These are phyloP conservation scores for Crithidia expoeki DNA, from an alignment of 208 protist species.

Conservation along the genomic window DNA sequence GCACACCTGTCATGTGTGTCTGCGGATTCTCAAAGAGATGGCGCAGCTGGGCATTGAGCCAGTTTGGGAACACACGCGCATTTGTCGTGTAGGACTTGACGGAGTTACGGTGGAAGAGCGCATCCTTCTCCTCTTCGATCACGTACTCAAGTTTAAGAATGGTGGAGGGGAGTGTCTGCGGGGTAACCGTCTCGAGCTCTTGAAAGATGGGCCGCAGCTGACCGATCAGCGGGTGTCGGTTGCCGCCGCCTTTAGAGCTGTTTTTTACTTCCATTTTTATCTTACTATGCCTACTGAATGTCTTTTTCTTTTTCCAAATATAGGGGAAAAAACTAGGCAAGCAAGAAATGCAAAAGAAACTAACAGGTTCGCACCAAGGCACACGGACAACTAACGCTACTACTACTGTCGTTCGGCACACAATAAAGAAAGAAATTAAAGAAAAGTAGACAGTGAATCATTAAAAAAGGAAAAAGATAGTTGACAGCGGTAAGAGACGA, in stretches of 20 bases:
- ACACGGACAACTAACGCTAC: too few species aligned
- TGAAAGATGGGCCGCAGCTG: conserved; percentile 88
- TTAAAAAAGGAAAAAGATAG: too few species aligned
- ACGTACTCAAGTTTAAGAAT: conserved; percentile 87
- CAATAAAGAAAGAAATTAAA: neutral
- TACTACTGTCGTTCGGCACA: too few species aligned
- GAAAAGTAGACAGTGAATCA: too few species aligned
- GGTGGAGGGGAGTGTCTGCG: conserved; percentile 58
- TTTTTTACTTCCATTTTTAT: conserved; percentile 30
- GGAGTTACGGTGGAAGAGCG: conserved; percentile 73
- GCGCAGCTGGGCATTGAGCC: conserved; percentile 75
- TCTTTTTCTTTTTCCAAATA: neutral
- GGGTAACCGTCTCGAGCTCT: conserved; percentile 50
- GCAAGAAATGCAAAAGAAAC: neutral
- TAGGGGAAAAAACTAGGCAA: neutral
- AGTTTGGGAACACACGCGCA: conserved; percentile 55
- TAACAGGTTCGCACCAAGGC: too few species aligned
- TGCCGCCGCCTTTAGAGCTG: conserved; percentile 20
- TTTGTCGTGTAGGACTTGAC: conserved; percentile 55
- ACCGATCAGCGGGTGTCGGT: conserved; percentile 75
- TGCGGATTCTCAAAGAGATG: conserved; percentile 68
- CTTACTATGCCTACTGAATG: neutral
- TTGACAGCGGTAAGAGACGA: too few species aligned
- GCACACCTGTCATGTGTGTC: conserved; percentile 71
- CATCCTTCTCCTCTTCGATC: conserved; percentile 87